These are phyloP conservation scores for Zymoseptoria tritici DNA, from an alignment of 2,329 filamentous ascomycete genomes.

Conservation along the genomic window DNA sequence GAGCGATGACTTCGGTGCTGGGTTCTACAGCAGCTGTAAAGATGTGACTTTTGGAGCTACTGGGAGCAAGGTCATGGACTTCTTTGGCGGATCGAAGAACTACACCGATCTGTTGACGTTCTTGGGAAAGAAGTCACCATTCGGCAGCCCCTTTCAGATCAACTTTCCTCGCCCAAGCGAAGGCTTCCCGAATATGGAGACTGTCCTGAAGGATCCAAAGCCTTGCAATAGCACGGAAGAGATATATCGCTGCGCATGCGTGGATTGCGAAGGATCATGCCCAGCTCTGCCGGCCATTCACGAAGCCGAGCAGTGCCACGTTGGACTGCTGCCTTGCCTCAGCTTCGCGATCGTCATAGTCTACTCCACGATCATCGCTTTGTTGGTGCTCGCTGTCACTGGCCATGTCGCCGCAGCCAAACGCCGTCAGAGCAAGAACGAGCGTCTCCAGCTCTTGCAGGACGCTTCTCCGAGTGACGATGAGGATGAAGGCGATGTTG, in stretches of 20 bases:
- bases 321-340: conserved; percentile 82
- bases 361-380: conserved; percentile 67
- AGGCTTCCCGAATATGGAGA: conserved; percentile 60
- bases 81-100: conserved; percentile 92
- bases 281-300: conserved; percentile 72
- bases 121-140: conserved; percentile 77
- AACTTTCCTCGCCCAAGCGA: conserved; percentile 68
- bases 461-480: conserved; percentile 80
- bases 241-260: conserved; percentile 80
- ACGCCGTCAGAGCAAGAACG: conserved; percentile 66
- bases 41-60: conserved; percentile 97
- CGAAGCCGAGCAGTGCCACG: conserved; percentile 63
- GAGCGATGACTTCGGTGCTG: conserved; percentile 72
- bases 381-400: conserved; percentile 58
- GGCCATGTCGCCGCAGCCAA: conserved; percentile 70
- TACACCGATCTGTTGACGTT: conserved; percentile 84
- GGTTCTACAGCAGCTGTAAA: conserved; percentile 96
- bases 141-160: conserved; percentile 95
- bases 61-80: conserved; percentile 86
- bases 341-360: conserved; percentile 87
- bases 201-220: conserved; percentile 66
- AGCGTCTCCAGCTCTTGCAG: conserved; percentile 78
- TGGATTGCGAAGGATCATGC: conserved; percentile 84
- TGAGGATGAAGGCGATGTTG: conserved; percentile 83
- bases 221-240: conserved; percentile 86